Conservation (phyloP, 495 filamentous ascomycete species). For the Tuber umbilicatum region DNA sequence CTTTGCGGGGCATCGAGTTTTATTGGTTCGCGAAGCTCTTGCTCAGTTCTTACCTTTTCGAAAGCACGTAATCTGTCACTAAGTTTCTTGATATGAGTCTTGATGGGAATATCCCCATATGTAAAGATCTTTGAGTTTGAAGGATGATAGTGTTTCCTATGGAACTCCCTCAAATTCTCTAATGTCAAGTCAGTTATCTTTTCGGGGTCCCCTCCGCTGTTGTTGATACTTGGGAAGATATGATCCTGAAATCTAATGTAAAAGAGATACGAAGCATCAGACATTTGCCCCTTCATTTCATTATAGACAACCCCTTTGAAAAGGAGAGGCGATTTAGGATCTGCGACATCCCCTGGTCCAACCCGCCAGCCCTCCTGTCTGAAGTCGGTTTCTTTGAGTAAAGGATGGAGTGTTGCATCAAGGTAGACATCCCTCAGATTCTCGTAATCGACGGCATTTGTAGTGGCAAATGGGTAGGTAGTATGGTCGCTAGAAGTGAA, state of each 20-base stretch:
- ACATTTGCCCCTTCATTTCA: conserved; percentile 99
- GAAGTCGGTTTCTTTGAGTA: conserved; percentile 86
- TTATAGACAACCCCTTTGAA: conserved; percentile 99
- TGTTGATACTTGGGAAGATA: conserved; percentile 86
- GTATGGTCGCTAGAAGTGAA: conserved; percentile 95
- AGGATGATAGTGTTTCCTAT: conserved; percentile 86
- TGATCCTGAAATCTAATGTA: conserved; percentile 92
- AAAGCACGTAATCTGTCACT: conserved; percentile 65
- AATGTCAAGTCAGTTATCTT: conserved; percentile 94
- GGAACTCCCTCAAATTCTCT: conserved; percentile 75
- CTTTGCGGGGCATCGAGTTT: conserved; percentile 58
- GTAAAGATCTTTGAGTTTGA: conserved; percentile 93
- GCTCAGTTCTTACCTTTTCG: conserved; percentile 59
- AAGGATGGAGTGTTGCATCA: conserved; percentile 82
- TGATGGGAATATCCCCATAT: conserved; percentile 86
- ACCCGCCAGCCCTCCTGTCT: conserved; percentile 94
- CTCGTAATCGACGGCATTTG: conserved; percentile 89
- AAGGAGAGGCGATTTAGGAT: conserved; percentile 58
- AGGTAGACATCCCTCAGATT: conserved; percentile 96
- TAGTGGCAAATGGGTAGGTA: conserved; percentile 96
- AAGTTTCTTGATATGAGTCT: conserved; percentile 69
- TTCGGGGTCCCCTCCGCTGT: conserved; percentile 90
- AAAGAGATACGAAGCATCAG: conserved; percentile 90
- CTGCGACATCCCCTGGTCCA: conserved; percentile 77
- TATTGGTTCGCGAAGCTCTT: conserved; percentile 67